Conservation (phyloP, 352 stramenopile genomes). For the Pythium aphanidermatum region DNA sequence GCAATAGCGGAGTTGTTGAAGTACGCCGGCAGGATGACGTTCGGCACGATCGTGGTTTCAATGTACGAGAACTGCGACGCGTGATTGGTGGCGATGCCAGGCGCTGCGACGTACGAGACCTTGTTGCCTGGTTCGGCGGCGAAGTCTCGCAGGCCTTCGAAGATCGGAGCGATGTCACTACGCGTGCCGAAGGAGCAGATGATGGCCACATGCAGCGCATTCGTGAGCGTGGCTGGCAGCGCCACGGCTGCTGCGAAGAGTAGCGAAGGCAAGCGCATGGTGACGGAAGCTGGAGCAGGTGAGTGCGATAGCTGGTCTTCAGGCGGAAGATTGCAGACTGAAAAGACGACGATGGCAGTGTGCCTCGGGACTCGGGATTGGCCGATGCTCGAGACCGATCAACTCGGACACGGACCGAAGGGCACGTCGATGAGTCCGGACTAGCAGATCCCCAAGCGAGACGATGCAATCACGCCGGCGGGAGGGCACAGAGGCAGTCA, state of each 20-base stretch:
- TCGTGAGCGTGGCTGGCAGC: slow-evolving; percentile 2
- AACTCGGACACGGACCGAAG: too few species aligned
- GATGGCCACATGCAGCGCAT: slow-evolving; percentile 19
- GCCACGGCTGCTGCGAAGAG: neutral
- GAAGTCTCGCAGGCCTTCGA: slow-evolving; percentile 17
- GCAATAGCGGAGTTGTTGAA: slow-evolving; percentile 22
- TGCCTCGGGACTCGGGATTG: too few species aligned
- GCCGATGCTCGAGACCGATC: too few species aligned
- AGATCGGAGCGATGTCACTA: slow-evolving; percentile 19
- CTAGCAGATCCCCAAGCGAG: too few species aligned
- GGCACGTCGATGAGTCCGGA: too few species aligned
- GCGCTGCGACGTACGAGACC: slow-evolving; percentile 17
- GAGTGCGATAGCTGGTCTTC: neutral
- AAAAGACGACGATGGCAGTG: too few species aligned
- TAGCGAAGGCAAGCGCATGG: slow-evolving; percentile 7
- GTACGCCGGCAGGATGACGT: slow-evolving; percentile 13
- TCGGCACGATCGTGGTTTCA: slow-evolving; percentile 6
- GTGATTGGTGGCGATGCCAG: slow-evolving; percentile 12
- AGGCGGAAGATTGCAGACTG: too few species aligned
- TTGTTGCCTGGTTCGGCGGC: slow-evolving; percentile 11
- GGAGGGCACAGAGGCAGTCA: too few species aligned
- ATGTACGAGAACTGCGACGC: slow-evolving; percentile 19
- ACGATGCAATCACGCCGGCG: too few species aligned
- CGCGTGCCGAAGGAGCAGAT: slow-evolving; percentile 19
- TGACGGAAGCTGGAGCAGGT: neutral